These are phyloP conservation scores for Ogataea hybrid DNA, from an alignment of 1,139 yeast genomes.

Conservation along the genomic window DNA sequence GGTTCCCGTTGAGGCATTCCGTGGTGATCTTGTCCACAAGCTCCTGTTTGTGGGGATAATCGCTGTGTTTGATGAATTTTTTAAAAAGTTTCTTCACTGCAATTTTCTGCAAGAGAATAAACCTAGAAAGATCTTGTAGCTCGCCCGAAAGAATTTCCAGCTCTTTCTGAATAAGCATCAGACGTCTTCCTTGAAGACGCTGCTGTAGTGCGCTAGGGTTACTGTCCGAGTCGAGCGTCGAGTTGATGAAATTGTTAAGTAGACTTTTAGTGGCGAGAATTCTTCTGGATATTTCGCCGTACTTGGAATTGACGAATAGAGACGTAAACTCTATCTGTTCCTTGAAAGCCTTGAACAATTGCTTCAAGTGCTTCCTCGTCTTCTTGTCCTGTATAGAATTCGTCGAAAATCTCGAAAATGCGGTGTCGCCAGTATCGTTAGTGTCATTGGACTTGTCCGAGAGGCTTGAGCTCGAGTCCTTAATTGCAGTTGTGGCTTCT, in stretches of 20 bases:
- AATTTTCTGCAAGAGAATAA: constrained; percentile 73
- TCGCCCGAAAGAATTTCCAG: constrained; percentile 53
- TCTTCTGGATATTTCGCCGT: constrained; percentile 50
- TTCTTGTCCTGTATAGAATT: constrained; percentile 11
- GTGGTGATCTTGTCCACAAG: constrained; percentile 39
- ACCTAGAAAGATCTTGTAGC: constrained; percentile 69
- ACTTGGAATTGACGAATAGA: constrained; percentile 63
- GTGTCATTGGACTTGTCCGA: constrained; percentile 17
- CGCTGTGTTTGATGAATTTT: constrained; percentile 68
- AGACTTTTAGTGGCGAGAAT: constrained; percentile 25
- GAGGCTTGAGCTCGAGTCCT: constrained; percentile 11
- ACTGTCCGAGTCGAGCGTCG: constrained; percentile 13
- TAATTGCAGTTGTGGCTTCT: constrained; percentile 39
- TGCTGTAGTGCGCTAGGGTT: constrained; percentile 9
- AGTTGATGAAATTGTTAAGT: constrained; percentile 28
- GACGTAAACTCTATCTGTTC: constrained; percentile 38
- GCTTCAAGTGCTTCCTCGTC: constrained; percentile 24
- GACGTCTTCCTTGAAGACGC: constrained; percentile 19
- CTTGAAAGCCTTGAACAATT: constrained; percentile 32
- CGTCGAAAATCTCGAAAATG: not conserved
- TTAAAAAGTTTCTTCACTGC: constrained; percentile 80
- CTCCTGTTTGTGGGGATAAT: constrained; percentile 37
- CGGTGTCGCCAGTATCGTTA: constrained; percentile 8
- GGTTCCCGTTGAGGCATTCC: constrained; percentile 39
- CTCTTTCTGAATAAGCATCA: constrained; percentile 33